Percentiles rank a stretch among this genome's conserved stretches.
phyloP scores from a whole-genome alignment of 1,139 yeast genomes.

The Suhomyces panamericanus region DNA sequence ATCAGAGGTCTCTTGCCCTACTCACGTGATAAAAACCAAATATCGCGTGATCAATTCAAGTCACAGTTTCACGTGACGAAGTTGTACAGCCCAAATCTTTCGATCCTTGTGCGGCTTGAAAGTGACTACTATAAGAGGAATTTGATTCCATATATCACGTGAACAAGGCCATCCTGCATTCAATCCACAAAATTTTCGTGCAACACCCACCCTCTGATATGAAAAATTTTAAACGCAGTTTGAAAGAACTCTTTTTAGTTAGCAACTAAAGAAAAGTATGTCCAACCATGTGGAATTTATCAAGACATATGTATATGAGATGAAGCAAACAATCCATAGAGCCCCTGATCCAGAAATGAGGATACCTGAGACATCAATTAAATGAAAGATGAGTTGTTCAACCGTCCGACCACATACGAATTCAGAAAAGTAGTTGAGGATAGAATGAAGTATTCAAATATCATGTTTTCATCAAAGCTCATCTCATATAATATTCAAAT shows the following conservation, averaged over 20 bases:
- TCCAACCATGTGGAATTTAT: constrained; percentile 4
- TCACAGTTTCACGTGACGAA: neutral
- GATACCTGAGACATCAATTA: neutral
- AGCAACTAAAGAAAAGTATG: constrained; percentile 23
- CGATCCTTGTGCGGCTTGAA: no score
- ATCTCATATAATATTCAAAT: no score
- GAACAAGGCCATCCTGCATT: constrained; percentile 3
- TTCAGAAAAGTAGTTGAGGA: neutral
- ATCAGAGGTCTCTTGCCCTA: constrained; percentile 6
- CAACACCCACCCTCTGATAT: constrained; percentile 1
- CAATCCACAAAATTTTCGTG: constrained; percentile 5
- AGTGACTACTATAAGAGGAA: no score
- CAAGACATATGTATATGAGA: neutral
- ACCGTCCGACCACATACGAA: no score
- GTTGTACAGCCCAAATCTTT: no score
- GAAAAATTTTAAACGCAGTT: constrained; percentile 13
- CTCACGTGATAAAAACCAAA: neutral
- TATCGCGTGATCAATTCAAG: neutral
- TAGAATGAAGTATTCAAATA: neutral
- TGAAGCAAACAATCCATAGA: neutral
- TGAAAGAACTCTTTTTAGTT: constrained; percentile 16
- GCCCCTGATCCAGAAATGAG: no score
- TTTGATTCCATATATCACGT: neutral
- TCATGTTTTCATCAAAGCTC: no score
- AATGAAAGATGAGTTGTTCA: no score